These are phyloP conservation scores for Trichophyton verrucosum DNA, from an alignment of 2,329 filamentous ascomycete species.

Conservation along the genomic window DNA sequence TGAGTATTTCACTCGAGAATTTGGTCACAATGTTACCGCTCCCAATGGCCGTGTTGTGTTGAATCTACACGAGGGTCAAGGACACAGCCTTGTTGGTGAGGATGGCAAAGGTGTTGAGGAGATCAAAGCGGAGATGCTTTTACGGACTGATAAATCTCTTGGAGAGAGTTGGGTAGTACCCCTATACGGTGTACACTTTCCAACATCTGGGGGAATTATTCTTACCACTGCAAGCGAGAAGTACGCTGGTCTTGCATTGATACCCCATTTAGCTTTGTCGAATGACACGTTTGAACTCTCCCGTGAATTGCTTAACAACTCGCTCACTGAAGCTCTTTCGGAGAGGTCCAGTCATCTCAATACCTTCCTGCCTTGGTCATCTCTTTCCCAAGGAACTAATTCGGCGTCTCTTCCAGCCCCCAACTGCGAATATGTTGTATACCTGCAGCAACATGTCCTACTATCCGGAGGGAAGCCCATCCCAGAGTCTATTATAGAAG, in stretches of 20 bases:
- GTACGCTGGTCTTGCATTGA: slow-evolving; percentile 77
- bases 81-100: slow-evolving; percentile 31
- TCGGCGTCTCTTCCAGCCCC: slow-evolving; percentile 44
- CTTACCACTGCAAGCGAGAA: slow-evolving; percentile 87
- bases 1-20: slow-evolving; percentile 54
- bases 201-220: slow-evolving; percentile 63
- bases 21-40: slow-evolving; percentile 72
- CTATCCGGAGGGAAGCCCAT: slow-evolving; percentile 20
- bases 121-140: slow-evolving; percentile 54
- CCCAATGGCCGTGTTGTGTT: slow-evolving; percentile 55
- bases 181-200: slow-evolving; percentile 76
- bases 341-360: slow-evolving; percentile 46
- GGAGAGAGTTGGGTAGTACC: slow-evolving; percentile 69
- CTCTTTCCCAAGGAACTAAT: slow-evolving; percentile 48
- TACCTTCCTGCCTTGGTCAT: slow-evolving; percentile 61
- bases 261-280: slow-evolving; percentile 68
- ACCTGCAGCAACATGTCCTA: slow-evolving; percentile 52
- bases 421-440: slow-evolving; percentile 81
- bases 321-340: slow-evolving; percentile 52
- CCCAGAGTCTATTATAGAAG: slow-evolving; percentile 31
- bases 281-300: slow-evolving; percentile 43
- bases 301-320: slow-evolving; percentile 57
- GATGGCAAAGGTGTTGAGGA: slow-evolving; percentile 48
- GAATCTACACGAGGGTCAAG: slow-evolving; percentile 47
- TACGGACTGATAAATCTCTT: slow-evolving; percentile 58